These are phyloP conservation scores for Stipa capillata DNA, from an alignment of 176 grass and related monocot species.

Conservation along the genomic window DNA sequence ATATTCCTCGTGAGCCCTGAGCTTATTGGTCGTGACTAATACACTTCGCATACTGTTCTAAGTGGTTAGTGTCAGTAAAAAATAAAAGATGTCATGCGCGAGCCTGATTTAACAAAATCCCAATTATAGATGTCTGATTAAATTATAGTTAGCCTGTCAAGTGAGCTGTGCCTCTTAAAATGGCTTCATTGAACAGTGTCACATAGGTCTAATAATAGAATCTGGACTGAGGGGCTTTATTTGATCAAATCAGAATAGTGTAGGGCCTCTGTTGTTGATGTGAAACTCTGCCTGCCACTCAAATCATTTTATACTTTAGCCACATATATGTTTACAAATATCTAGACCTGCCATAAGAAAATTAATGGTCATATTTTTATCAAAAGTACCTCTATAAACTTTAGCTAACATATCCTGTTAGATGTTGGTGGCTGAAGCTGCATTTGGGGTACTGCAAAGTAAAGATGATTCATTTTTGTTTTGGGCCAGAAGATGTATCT, in stretches of 20 bases:
- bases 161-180: neutral
- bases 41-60: neutral
- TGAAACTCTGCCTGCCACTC: neutral
- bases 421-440: neutral
- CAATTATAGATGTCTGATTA: neutral
- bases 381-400: neutral
- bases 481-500: neutral
- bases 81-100: too few species aligned
- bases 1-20: neutral
- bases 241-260: neutral
- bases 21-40: neutral
- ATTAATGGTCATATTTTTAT: neutral
- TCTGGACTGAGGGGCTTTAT: neutral
- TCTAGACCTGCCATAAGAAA: neutral
- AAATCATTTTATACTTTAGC: neutral
- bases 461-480: neutral
- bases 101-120: neutral
- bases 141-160: neutral
- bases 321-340: neutral
- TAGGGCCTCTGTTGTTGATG: neutral
- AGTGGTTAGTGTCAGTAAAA: neutral
- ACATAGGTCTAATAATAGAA: neutral
- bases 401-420: neutral
- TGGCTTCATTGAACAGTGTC: neutral
- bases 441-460: neutral